Evolutionary conservation across 805 yeast species (phyloP).

Genomic region (Saccharomycopsis babjevae): DNA sequence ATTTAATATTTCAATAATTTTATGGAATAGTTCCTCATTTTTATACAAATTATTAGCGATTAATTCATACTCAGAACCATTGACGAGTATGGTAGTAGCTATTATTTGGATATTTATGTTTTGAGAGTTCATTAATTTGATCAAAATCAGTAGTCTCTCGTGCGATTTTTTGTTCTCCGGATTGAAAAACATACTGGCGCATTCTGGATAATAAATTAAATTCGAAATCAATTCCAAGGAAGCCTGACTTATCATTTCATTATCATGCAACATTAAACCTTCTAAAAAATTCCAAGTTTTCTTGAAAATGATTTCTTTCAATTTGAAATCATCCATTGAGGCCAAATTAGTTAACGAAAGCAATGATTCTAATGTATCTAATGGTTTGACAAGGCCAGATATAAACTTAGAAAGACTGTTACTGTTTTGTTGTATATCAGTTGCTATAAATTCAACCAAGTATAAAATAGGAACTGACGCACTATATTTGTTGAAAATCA

Average conservation of each 20-base stretch:
- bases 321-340: slow-evolving; percentile 27
- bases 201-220: slow-evolving; percentile 28
- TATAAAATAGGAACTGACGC: slow-evolving; percentile 37
- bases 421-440: slow-evolving; percentile 20
- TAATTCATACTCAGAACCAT: slow-evolving; percentile 23
- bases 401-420: slow-evolving; percentile 6
- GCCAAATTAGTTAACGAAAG: slow-evolving; percentile 43
- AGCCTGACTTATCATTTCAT: slow-evolving; percentile 35
- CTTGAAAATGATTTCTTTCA: slow-evolving; percentile 27
- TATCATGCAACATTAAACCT: slow-evolving; percentile 27
- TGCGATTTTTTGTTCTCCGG: slow-evolving; percentile 18
- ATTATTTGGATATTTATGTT: slow-evolving; percentile 20
- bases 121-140: slow-evolving; percentile 20
- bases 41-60: slow-evolving; percentile 13
- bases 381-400: slow-evolving; percentile 18
- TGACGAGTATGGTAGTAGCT: slow-evolving; percentile 23
- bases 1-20: slow-evolving; percentile 10
- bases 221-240: slow-evolving; percentile 41
- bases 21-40: slow-evolving; percentile 14
- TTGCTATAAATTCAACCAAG: slow-evolving; percentile 37
- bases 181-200: slow-evolving; percentile 23
- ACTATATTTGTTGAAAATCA: slow-evolving; percentile 32
- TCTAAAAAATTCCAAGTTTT: slow-evolving; percentile 26
- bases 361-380: slow-evolving; percentile 37
- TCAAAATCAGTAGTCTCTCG: slow-evolving; percentile 20